Base-by-base conservation (phyloP, 2,329 filamentous ascomycete genomes). In the Exophiala xenobiotica region DNA sequence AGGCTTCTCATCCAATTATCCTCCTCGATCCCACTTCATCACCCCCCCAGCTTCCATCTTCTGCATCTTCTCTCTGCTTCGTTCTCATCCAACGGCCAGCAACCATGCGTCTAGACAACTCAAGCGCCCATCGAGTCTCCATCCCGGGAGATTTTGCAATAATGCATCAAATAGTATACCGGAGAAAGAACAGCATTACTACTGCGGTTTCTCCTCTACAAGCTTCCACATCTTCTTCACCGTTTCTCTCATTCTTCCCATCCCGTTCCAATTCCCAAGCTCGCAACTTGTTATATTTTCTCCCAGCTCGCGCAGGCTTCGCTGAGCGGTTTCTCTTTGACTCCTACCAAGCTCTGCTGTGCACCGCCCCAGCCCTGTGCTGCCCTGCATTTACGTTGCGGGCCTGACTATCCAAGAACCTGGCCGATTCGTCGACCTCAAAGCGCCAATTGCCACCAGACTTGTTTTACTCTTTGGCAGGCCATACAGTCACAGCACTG, bases 251-350 rank as follows among this genome's bases (percentile, higher is more conserved):
- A 23, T 16, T 44, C 35, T 48, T 14, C 20, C 24, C 26, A 7
- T 43, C 35, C 33, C 22, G 27, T 16, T 26, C n/a, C 14, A 8
- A 18, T 41, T 46, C 42, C 40, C 18, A 24, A 18, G 33, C 38
- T 43, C 40, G 38, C 47, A 16, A 12, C 6, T 35, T 16, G 31
- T 7, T 35, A 35, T 56, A 14, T 39, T n/a, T 49, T 46, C 40
- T 48, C 47, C 14, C 52, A 55, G 45, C 57, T 59, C 59, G 57
- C 59, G 61, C 61, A 58, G 61, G 61, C 51, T 57, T 60, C 61
- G 61, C 57, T 50, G 60, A 61, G 58, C 38, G 38, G 9, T 40
- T 55, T 50, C 33, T 47, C 29, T 6, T 33, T 46, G 37, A 12
- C 33, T 47, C 29, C 11, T 33, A 41, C 37, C 11, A n/a, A 24